A percentile compares a stretch with the other conserved stretches of the same genome.
These are phyloP conservation scores for Lactarius quietus DNA, from an alignment of 768 basidiomycete species.

Conservation along the genomic window DNA sequence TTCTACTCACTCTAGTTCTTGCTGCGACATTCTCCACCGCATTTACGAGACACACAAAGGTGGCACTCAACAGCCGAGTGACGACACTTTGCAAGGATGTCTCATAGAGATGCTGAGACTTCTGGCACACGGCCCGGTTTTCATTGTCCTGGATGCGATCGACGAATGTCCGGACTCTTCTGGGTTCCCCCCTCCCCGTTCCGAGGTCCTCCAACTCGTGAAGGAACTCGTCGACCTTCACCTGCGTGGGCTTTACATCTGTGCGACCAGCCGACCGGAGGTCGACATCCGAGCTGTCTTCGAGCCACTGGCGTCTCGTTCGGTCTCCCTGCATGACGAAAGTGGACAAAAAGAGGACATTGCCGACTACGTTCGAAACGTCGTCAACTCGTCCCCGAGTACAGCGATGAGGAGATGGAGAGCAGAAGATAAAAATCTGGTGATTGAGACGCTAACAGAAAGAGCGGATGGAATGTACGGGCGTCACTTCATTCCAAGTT, in stretches of 20 bases:
- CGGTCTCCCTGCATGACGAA: background rate
- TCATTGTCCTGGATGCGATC: background rate
- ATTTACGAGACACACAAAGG: background rate
- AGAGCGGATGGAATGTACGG: background rate
- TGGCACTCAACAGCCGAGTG: background rate
- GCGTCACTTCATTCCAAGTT: background rate
- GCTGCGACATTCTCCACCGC: background rate
- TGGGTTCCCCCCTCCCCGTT: background rate
- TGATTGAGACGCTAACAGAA: background rate
- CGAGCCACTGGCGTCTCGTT: background rate
- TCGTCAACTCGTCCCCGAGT: background rate
- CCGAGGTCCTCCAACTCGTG: background rate
- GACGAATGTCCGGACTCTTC: background rate
- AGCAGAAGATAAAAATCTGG: background rate
- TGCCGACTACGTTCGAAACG: background rate
- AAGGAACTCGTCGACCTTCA: background rate
- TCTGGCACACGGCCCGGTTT: background rate
- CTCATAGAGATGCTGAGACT: background rate
- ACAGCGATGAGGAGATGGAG: background rate
- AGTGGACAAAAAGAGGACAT: background rate
- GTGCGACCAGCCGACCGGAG: background rate
- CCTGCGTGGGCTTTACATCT: background rate
- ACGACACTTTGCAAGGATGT: background rate
- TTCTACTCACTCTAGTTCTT: background rate
- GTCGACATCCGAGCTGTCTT: background rate